Conservation (phyloP, 2,329 filamentous ascomycete species). For the Aspergillus luchuensis region DNA sequence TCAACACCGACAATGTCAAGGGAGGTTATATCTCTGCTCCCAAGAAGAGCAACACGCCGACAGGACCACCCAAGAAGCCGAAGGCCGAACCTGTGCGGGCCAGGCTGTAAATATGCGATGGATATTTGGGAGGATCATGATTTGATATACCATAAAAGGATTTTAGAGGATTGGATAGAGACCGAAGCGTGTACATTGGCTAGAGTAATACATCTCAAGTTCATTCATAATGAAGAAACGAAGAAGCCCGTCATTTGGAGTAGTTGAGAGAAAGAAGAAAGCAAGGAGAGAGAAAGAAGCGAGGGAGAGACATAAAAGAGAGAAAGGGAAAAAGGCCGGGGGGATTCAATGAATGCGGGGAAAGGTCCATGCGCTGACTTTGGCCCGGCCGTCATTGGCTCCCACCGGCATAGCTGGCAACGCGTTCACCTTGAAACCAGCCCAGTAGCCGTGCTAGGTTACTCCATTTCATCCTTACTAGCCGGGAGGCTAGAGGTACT, state of each 20-base stretch:
- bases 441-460: neutral
- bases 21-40: slow-evolving; percentile 61
- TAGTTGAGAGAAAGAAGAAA: neutral
- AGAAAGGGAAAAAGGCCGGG: neutral
- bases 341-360: slow-evolving; percentile 14
- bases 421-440: neutral
- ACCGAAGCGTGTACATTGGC: slow-evolving; percentile 4
- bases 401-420: neutral
- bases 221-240: neutral
- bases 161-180: slow-evolving; percentile 13
- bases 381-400: slow-evolving; percentile 8
- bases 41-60: slow-evolving; percentile 53
- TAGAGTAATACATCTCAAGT: slow-evolving; percentile 8
- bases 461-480: neutral
- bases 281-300: neutral
- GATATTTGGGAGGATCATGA: slow-evolving; percentile 1
- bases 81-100: slow-evolving; percentile 25
- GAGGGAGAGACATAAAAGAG: neutral
- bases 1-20: slow-evolving; percentile 59
- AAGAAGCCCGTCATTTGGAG: neutral
- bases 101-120: slow-evolving; percentile 27
- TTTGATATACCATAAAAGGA: neutral
- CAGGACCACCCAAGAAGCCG: slow-evolving; percentile 27
- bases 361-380: slow-evolving; percentile 12
- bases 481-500: neutral